Base-by-base conservation (phyloP, 2,329 filamentous ascomycete genomes). In the Paecilomyces fulvus region DNA sequence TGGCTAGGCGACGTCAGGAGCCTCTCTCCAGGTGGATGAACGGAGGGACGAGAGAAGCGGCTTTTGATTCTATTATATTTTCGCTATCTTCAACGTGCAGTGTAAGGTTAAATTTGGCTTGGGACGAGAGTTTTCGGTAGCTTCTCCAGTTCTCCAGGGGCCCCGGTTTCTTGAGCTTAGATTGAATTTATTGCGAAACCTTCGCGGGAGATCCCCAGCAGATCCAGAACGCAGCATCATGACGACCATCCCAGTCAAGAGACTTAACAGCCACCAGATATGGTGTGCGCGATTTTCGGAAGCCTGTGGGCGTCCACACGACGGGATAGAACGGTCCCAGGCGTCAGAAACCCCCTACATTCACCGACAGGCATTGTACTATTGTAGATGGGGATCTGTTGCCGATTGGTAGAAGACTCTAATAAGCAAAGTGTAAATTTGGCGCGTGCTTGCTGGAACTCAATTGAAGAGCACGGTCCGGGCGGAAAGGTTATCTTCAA, bases 101-200 rank as follows among this genome's bases (percentile, higher is more conserved):
- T 25, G 21, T 20, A 49, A 49, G 48, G 48, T 49, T 49, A 49
- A 14, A 28, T 49, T 49, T 49, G 48, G 48, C 48, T 49, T 49
- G 20, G 20, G 12, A 10, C 7, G 48, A 49, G 48, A 49, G 48
- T 49, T 49, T 49, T 23, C 48, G 48, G 48, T 49, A 49, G 25
- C 48, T 49, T 49, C 48, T 49, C 48, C 48, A 49, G 48, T 23
- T 49, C 48, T 49, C 25, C 48, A 49, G 48, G 48, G 48, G 48
- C 48, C 48, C 48, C 48, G 48, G 48, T 49, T 49, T 28, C 48
- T 49, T 49, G 48, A 49, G 48, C 48, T 49, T 23, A 49, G 48
- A 49, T 49, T 49, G 25, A 49, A 49, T 49, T 49, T 25, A 20
- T n/a, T 49, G 37, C 37, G 48, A 49, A 49, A 49, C 48, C 48